These are phyloP conservation scores for Pachysandra terminalis DNA, from an alignment of 164 flowering plant species.

Conservation along the genomic window DNA sequence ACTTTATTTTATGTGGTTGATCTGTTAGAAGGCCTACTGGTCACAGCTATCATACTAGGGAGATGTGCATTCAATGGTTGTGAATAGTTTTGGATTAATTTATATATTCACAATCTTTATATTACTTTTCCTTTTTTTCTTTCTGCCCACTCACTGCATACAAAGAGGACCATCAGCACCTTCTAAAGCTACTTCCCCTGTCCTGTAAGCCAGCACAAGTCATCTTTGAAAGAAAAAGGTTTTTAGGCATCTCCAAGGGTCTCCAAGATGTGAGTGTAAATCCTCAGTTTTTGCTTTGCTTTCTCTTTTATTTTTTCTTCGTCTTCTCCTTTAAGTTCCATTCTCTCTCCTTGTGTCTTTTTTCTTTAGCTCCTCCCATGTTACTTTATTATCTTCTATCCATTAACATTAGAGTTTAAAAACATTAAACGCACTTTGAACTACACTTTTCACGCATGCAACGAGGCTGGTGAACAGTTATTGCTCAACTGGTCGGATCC, in stretches of 20 bases:
- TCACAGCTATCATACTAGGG: conserved; percentile 22
- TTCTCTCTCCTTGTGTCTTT: conserved; percentile 14
- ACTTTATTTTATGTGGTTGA: not conserved
- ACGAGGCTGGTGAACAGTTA: too few species aligned
- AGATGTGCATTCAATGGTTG: conserved; percentile 23
- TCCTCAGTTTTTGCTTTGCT: conserved; percentile 10
- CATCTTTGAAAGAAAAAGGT: conserved; percentile 1
- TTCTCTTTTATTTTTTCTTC: not conserved
- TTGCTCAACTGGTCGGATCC: too few species aligned
- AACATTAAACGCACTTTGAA: not conserved
- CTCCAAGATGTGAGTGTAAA: conserved; percentile 8
- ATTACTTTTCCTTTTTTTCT: conserved; percentile 4
- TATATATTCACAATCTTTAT: conserved; percentile 14
- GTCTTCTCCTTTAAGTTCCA: not conserved
- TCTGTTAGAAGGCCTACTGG: not conserved
- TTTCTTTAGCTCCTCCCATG: conserved; percentile 13
- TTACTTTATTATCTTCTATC: not conserved
- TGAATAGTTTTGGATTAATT: conserved; percentile 17
- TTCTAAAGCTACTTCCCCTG: conserved; percentile 22
- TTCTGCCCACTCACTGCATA: conserved; percentile 7
- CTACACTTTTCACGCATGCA: too few species aligned
- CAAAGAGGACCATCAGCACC: conserved; percentile 10
- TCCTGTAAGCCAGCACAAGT: conserved; percentile 9
- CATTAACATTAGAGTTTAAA: not conserved
- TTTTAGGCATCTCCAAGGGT: conserved; percentile 13